phyloP scores from a whole-genome alignment of 2,329 filamentous ascomycete species.

The Fusarium sulawesiense region DNA sequence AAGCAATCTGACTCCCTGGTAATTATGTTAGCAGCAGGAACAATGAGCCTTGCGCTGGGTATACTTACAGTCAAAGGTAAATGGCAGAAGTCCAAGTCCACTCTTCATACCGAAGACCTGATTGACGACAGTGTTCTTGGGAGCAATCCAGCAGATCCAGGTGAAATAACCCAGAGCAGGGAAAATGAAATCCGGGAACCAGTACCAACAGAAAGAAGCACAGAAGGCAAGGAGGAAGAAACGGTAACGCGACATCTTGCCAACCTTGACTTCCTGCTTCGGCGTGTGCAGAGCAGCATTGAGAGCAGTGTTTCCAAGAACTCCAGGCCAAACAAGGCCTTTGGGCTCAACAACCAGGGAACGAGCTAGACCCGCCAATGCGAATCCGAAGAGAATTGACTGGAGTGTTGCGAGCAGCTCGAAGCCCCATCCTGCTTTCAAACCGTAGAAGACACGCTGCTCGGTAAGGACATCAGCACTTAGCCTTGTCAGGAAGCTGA shows the following conservation, averaged over 20 bases:
- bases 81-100: constrained; percentile 53
- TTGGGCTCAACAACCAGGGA: constrained; percentile 59
- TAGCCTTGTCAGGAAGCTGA: constrained; percentile 56
- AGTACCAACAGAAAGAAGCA: constrained; percentile 59
- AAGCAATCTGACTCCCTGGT: constrained; percentile 49
- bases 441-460: constrained; percentile 56
- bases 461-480: constrained; percentile 52
- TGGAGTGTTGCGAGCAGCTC: constrained; percentile 61
- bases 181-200: constrained; percentile 62
- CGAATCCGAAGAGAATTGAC: constrained; percentile 65
- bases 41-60: not conserved
- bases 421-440: constrained; percentile 60
- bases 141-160: constrained; percentile 62
- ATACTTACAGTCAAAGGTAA: constrained; percentile 56
- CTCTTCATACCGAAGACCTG: constrained; percentile 62
- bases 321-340: constrained; percentile 64
- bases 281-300: constrained; percentile 56
- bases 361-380: constrained; percentile 59
- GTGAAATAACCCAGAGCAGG: constrained; percentile 58
- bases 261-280: constrained; percentile 46
- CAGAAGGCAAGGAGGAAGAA: constrained; percentile 58
- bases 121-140: constrained; percentile 58
- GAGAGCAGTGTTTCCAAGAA: constrained; percentile 61
- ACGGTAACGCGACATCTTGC: constrained; percentile 54
- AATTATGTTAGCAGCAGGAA: not conserved